Conservation (phyloP, 306 rosid genomes). For the Quercus alba region DNA sequence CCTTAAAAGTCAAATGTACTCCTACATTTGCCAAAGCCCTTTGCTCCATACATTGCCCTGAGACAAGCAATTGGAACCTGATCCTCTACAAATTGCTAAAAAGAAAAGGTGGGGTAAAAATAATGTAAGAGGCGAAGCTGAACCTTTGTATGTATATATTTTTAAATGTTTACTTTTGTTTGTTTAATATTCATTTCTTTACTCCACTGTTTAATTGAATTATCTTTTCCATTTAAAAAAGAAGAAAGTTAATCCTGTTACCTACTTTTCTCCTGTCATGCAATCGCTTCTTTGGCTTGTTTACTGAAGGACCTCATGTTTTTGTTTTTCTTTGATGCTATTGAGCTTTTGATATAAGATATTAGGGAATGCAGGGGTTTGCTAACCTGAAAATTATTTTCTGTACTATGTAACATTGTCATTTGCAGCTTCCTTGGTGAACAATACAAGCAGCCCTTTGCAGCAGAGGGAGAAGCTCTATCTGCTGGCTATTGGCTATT, state of each 20-base stretch:
- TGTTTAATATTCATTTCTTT: neutral
- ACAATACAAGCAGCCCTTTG: constrained; percentile 37
- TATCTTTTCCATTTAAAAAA: neutral
- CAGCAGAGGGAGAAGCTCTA: constrained; percentile 74
- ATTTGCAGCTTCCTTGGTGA: constrained; percentile 59
- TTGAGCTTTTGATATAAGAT: neutral
- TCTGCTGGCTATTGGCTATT: constrained; percentile 88
- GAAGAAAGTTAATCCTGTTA: neutral
- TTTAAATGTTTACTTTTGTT: neutral
- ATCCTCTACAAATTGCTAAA: neutral
- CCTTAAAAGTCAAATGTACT: neutral
- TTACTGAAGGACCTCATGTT: too few species aligned
- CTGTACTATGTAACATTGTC: neutral
- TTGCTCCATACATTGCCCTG: neutral
- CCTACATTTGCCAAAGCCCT: neutral
- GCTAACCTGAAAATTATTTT: neutral
- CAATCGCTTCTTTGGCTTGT: neutral
- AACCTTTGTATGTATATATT: neutral
- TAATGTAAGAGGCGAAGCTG: too few species aligned
- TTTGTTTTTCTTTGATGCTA: neutral
- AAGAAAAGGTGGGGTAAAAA: neutral
- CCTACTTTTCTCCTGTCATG: neutral
- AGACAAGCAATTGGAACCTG: neutral
- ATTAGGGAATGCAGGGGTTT: constrained; percentile 7
- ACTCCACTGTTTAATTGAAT: neutral